Evolutionary conservation across 306 rosid genomes (phyloP).

Genomic region (Cucumis melo): DNA sequence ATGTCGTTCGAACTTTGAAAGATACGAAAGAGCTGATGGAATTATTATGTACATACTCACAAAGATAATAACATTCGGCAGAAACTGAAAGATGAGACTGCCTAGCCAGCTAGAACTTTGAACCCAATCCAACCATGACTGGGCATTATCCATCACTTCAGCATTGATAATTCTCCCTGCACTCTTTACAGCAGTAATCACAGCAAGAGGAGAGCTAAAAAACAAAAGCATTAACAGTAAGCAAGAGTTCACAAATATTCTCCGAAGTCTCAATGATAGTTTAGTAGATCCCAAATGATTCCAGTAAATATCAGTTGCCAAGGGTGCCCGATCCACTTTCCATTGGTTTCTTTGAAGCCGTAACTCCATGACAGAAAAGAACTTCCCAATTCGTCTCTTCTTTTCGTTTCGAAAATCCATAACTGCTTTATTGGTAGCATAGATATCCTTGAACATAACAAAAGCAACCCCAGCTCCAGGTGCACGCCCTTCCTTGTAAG

Average conservation of each 20-base stretch:
- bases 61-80: conserved; percentile 82
- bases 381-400: conserved; percentile 66
- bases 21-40: conserved; percentile 84
- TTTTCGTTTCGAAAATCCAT: conserved; percentile 84
- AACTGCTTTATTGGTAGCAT: conserved; percentile 86
- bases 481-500: conserved; percentile 75
- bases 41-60: conserved; percentile 83
- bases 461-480: conserved; percentile 83
- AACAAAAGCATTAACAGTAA: conserved; percentile 65
- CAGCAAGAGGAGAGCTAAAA: conserved; percentile 91
- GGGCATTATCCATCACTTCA: conserved; percentile 91
- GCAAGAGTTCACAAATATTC: conserved; percentile 73
- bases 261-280: conserved; percentile 48
- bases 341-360: conserved; percentile 80
- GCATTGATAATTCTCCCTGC: conserved; percentile 87
- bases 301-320: conserved; percentile 92
- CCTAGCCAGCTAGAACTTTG: conserved; percentile 91
- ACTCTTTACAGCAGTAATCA: conserved; percentile 65
- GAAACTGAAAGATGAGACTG: conserved; percentile 79
- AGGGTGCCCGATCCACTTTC: conserved; percentile 97
- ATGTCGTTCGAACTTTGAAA: conserved; percentile 85
- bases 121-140: conserved; percentile 77
- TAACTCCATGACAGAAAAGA: conserved; percentile 68
- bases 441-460: conserved; percentile 86
- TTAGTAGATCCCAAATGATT: conserved; percentile 76